phyloP scores from a whole-genome alignment of 192 early-diverging fungal species.

The Coemansia nantahalensis region DNA sequence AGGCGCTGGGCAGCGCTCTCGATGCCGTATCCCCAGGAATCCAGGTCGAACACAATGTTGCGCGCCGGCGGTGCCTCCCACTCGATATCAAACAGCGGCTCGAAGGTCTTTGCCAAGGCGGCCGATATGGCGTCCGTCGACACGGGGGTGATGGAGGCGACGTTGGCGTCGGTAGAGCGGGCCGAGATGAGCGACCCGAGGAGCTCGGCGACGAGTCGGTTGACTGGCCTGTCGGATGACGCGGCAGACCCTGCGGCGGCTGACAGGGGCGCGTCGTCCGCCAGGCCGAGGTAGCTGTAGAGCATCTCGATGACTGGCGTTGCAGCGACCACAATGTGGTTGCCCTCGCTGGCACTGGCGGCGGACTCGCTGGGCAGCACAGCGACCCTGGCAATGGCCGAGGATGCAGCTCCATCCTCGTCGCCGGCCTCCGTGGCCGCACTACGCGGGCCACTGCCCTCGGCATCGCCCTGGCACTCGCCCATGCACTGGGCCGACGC shows the following conservation, averaged over 20 bases:
- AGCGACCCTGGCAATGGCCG: slow-evolving; percentile 7
- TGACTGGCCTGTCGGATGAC: slow-evolving; percentile 4
- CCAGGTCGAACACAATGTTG: slow-evolving; percentile 26
- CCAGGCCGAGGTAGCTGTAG: slow-evolving; percentile 32
- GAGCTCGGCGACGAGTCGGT: slow-evolving; percentile 4
- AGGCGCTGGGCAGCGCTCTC: slow-evolving; percentile 35
- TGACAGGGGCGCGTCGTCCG: background rate
- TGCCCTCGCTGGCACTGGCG: background rate
- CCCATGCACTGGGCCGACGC: slow-evolving; percentile 27
- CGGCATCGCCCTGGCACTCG: slow-evolving; percentile 17
- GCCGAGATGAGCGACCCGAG: background rate
- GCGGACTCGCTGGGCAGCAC: slow-evolving; percentile 1
- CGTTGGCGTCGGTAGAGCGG: background rate
- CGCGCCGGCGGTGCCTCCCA: too few relatives aligned
- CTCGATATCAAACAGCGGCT: too few relatives aligned
- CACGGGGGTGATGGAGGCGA: too few relatives aligned
- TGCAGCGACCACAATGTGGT: slow-evolving; percentile 10
- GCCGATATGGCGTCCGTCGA: too few relatives aligned
- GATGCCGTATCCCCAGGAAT: slow-evolving; percentile 35
- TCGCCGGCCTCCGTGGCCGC: background rate
- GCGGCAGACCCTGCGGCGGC: background rate
- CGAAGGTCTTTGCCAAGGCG: too few relatives aligned
- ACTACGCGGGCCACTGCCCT: background rate
- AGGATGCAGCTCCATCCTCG: background rate
- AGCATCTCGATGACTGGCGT: slow-evolving; percentile 41